Percentiles rank a stretch among this genome's conserved stretches.
phyloP scores from a whole-genome alignment of 179 eudicot species.

The Silene noctiflora region DNA sequence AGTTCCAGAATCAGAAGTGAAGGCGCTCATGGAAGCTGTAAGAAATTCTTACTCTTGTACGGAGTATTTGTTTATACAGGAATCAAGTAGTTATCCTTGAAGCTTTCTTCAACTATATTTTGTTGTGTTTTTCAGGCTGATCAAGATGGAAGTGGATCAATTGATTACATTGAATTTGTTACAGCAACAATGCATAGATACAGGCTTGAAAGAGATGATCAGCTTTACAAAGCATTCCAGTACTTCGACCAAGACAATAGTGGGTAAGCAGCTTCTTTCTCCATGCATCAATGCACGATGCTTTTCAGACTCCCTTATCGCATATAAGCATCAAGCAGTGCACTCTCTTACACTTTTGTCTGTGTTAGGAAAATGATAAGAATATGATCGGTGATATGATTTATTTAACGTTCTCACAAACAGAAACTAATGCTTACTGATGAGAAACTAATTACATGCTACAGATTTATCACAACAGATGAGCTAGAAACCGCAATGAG shows the following conservation, averaged over 20 bases:
- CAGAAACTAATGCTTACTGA: no score
- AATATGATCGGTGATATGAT: no score
- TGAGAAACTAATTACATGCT: background rate
- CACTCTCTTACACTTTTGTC: background rate
- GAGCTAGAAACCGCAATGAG: constrained; percentile 46
- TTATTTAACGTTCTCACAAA: no score
- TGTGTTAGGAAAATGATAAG: no score
- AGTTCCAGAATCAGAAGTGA: constrained; percentile 44
- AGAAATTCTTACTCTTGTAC: constrained; percentile 4
- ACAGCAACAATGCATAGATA: constrained; percentile 54
- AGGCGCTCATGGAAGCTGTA: constrained; percentile 50
- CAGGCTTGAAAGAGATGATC: constrained; percentile 49
- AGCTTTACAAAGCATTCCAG: constrained; percentile 51
- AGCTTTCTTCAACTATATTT: background rate
- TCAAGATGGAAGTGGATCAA: constrained; percentile 53
- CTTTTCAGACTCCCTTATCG: no score
- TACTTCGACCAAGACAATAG: constrained; percentile 49
- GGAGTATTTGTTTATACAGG: no score
- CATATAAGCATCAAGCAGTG: no score
- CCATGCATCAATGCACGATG: background rate
- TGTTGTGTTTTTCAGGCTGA: constrained; percentile 38
- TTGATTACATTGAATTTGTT: constrained; percentile 50
- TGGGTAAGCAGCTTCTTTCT: constrained; percentile 34
- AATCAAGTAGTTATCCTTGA: constrained; percentile 4
- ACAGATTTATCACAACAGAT: constrained; percentile 46